These are phyloP conservation scores for Cicer chorassanicum DNA, from an alignment of 306 rosid species.

Conservation along the genomic window DNA sequence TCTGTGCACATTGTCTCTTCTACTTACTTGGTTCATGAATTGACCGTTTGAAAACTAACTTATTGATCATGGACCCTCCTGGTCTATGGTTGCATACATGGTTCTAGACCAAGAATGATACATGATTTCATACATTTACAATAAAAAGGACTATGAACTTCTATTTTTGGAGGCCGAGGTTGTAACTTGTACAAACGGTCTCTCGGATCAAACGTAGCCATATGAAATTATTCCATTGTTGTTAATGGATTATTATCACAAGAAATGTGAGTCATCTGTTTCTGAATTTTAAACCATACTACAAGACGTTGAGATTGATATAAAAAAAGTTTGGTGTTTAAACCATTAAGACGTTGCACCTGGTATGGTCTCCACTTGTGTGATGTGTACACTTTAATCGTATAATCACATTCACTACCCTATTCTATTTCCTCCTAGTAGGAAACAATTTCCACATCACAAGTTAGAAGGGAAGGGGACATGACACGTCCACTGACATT, in stretches of 20 bases:
- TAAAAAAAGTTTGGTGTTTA: background rate
- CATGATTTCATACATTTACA: too few relatives aligned
- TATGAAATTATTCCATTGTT: slow-evolving; percentile 6
- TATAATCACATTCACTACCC: background rate
- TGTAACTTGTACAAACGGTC: background rate
- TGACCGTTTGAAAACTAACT: background rate
- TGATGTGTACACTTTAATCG: background rate
- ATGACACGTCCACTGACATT: slow-evolving; percentile 28
- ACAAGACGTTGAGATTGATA: slow-evolving; percentile 20
- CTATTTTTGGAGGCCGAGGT: background rate
- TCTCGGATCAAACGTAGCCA: slow-evolving; percentile 8
- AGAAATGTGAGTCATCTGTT: background rate
- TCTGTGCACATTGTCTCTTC: background rate
- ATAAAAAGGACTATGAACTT: too few relatives aligned
- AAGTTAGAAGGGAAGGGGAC: slow-evolving; percentile 17
- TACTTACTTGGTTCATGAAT: background rate
- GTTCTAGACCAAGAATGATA: background rate
- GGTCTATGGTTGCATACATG: slow-evolving; percentile 6
- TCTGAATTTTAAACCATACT: background rate
- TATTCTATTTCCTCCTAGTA: background rate
- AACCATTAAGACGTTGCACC: slow-evolving; percentile 12
- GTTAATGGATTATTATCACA: background rate
- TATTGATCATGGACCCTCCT: background rate
- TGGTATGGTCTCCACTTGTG: background rate
- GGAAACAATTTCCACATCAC: slow-evolving; percentile 6